Evolutionary conservation across 352 stramenopile species (phyloP).

Genomic region (Globisporangium okanoganense): DNA sequence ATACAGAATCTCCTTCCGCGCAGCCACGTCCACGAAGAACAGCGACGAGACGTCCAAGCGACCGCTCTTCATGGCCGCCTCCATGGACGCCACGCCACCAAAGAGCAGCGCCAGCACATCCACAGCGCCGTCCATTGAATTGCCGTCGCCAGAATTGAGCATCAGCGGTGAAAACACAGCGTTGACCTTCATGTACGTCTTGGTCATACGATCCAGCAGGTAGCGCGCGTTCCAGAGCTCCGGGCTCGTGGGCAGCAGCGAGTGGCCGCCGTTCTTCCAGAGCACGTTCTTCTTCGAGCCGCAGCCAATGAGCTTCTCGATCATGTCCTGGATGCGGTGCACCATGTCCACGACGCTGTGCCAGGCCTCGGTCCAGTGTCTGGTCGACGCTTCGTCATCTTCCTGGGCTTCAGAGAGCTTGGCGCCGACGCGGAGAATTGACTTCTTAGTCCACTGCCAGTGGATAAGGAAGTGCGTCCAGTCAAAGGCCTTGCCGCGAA

Average conservation of each 20-base stretch:
- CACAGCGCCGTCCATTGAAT: conserved; percentile 34
- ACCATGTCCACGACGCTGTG: conserved; percentile 59
- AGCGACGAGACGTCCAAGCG: conserved; percentile 71
- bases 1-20: conserved; percentile 70
- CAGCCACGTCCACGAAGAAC: conserved; percentile 65
- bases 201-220: conserved; percentile 59
- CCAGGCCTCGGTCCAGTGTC: conserved; percentile 30
- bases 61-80: conserved; percentile 74
- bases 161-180: conserved; percentile 20
- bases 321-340: conserved; percentile 66
- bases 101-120: conserved; percentile 77
- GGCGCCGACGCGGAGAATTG: conserved; percentile 28
- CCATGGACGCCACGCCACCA: conserved; percentile 66
- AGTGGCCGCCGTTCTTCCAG: conserved; percentile 92
- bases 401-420: neutral
- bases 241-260: conserved; percentile 53
- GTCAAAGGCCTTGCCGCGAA: conserved; percentile 48
- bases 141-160: conserved; percentile 20
- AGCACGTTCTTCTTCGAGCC: conserved; percentile 74
- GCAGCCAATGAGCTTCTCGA: conserved; percentile 68
- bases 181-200: conserved; percentile 52
- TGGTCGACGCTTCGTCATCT: neutral
- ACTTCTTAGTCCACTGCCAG: conserved; percentile 77
- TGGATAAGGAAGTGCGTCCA: conserved; percentile 85
- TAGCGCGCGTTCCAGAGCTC: conserved; percentile 72